These are phyloP conservation scores for Cryptococcus neoformans DNA, from an alignment of 1,284 basidiomycete species.

Conservation along the genomic window DNA sequence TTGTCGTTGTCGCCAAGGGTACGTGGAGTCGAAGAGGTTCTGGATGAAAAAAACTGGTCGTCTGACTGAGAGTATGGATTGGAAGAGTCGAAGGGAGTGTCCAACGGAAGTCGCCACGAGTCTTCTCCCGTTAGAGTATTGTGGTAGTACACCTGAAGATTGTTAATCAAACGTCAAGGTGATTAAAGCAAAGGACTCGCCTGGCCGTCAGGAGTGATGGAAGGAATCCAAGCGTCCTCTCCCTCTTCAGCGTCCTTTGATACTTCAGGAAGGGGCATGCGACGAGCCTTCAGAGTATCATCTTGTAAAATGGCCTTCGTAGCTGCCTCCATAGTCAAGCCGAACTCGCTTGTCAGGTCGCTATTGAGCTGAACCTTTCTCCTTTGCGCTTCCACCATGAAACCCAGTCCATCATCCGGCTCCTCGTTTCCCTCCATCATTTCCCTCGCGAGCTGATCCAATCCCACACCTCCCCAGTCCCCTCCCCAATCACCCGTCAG, in stretches of 20 bases:
- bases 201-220: conserved; percentile 48
- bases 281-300: conserved; percentile 1
- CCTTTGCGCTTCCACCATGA: conserved; percentile 18
- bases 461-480: conserved; percentile 20
- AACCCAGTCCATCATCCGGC: conserved; percentile 11
- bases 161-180: background rate
- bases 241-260: conserved; percentile 4
- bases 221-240: conserved; percentile 50
- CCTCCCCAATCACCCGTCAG: conserved; percentile 20
- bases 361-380: background rate
- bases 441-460: conserved; percentile 39
- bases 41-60: conserved; percentile 7
- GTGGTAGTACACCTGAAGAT: conserved; percentile 78
- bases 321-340: conserved; percentile 26
- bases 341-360: conserved; percentile 13
- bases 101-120: conserved; percentile 70
- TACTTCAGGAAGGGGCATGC: background rate
- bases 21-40: background rate
- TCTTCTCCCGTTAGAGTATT: conserved; percentile 87
- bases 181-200: conserved; percentile 28
- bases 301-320: background rate
- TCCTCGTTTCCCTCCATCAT: conserved; percentile 26
- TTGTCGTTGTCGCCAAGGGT: conserved; percentile 4
- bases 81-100: conserved; percentile 44
- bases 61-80: conserved; percentile 4